phyloP scores from a whole-genome alignment of 176 grass and related monocot genomes.

The Tuctoria greenei region DNA sequence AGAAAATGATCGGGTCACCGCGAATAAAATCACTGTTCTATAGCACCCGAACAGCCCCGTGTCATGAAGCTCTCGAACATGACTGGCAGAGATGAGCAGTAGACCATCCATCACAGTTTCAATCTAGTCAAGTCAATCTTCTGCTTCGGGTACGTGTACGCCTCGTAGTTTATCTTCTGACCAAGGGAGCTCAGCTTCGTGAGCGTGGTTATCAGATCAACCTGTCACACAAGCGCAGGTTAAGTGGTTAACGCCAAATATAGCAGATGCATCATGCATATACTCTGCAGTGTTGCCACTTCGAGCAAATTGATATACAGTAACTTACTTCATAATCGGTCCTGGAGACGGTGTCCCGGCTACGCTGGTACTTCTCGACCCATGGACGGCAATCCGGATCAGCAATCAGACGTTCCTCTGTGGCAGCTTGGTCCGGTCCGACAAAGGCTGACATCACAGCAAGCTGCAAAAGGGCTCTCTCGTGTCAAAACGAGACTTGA shows the following conservation, averaged over 20 bases:
- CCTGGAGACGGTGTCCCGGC: slow-evolving; percentile 86
- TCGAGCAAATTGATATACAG: background rate
- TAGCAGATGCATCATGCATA: background rate
- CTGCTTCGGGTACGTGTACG: slow-evolving; percentile 79
- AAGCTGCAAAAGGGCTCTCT: slow-evolving; percentile 45
- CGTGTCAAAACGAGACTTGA: background rate
- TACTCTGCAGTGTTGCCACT: background rate
- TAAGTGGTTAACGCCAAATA: background rate
- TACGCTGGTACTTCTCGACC: slow-evolving; percentile 92
- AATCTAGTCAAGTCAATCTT: slow-evolving; percentile 84
- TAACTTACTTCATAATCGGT: slow-evolving; percentile 84
- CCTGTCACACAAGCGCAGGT: slow-evolving; percentile 44
- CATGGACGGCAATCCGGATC: slow-evolving; percentile 80
- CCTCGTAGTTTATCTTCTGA: slow-evolving; percentile 93
- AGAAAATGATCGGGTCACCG: background rate
- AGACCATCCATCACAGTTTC: slow-evolving; percentile 59
- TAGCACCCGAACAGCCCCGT: background rate
- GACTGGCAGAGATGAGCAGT: background rate
- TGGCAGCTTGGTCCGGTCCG: slow-evolving; percentile 78
- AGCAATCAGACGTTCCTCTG: slow-evolving; percentile 58
- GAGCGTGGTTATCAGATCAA: slow-evolving; percentile 93
- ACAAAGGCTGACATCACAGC: slow-evolving; percentile 95
- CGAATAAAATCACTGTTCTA: slow-evolving; percentile 10
- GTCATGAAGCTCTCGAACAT: background rate
- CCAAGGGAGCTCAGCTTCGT: slow-evolving; percentile 87